These are phyloP conservation scores for Hemisphaericaspora subhashii DNA, from an alignment of 1,139 yeast species.

Conservation along the genomic window DNA sequence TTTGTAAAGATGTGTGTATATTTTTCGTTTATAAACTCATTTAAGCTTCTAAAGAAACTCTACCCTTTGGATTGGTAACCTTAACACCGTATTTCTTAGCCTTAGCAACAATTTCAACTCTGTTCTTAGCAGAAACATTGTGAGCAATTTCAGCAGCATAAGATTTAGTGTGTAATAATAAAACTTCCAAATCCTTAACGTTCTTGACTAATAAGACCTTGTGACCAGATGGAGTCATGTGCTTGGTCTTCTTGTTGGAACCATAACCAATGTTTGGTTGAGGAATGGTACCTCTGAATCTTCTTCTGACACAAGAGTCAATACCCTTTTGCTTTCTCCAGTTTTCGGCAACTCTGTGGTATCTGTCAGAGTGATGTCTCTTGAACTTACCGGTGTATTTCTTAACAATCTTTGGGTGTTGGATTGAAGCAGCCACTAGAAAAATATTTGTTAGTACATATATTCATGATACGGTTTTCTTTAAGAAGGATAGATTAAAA, in stretches of 20 bases:
- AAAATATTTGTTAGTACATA: constrained; percentile 14
- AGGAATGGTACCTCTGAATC: constrained; percentile 99
- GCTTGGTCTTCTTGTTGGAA: constrained; percentile 98
- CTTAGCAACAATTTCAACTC: constrained; percentile 93
- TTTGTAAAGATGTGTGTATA: constrained; percentile 1
- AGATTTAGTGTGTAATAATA: constrained; percentile 95
- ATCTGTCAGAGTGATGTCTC: constrained; percentile 99
- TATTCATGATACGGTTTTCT: neutral
- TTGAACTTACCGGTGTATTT: constrained; percentile 98
- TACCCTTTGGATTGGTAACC: constrained; percentile 99
- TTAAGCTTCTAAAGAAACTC: constrained; percentile 97
- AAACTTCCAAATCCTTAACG: constrained; percentile 90
- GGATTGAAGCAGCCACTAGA: constrained; percentile 90
- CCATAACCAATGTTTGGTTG: constrained; percentile 99
- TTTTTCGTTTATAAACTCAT: constrained; percentile 13
- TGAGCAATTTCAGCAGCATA: constrained; percentile 99
- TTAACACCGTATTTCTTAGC: constrained; percentile 98
- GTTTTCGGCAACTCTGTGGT: constrained; percentile 95
- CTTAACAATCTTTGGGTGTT: constrained; percentile 99
- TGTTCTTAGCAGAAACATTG: constrained; percentile 97
- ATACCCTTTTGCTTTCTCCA: constrained; percentile 99
- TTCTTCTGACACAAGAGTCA: constrained; percentile 99
- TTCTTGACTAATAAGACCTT: constrained; percentile 93
- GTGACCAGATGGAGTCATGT: constrained; percentile 97
- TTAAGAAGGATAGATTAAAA: neutral